Percentiles rank a stretch among this genome's conserved stretches.
Conservation (phyloP, 148 eudicot species). For the Talinum fruticosum region DNA sequence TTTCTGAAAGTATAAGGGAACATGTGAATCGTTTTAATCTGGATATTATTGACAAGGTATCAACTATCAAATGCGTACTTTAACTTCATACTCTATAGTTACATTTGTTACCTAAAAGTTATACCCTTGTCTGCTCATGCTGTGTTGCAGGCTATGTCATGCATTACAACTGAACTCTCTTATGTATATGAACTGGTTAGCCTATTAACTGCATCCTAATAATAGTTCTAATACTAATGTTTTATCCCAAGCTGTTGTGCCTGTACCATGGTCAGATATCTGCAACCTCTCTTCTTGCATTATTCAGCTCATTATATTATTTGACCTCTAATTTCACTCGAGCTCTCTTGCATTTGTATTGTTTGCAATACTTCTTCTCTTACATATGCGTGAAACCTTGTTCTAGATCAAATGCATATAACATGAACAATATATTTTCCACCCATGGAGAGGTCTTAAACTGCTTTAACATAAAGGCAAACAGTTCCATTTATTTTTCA, state of each 20-base stretch:
- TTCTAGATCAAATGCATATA: too few relatives aligned
- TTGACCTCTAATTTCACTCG: neutral
- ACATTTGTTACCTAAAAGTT: neutral
- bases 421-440: too few relatives aligned
- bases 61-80: constrained; percentile 11
- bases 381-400: too few relatives aligned
- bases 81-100: constrained; percentile 5
- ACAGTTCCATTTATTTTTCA: too few relatives aligned
- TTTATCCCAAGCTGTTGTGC: neutral
- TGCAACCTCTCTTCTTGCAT: neutral
- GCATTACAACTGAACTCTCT: constrained; percentile 75
- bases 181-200: constrained; percentile 94
- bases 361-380: too few relatives aligned
- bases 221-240: neutral
- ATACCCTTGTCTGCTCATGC: constrained; percentile 1
- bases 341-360: neutral
- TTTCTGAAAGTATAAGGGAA: constrained; percentile 69
- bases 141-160: constrained; percentile 59
- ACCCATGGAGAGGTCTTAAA: too few relatives aligned
- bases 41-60: constrained; percentile 74
- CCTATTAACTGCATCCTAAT: constrained; percentile 10
- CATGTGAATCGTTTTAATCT: constrained; percentile 48
- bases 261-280: neutral
- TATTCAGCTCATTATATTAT: neutral
- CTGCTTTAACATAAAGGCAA: too few relatives aligned